Percentiles rank a stretch among this genome's conserved stretches.
Evolutionary conservation across 140 eudicot species (phyloP).

Genomic region (Erigeron philadelphicus): DNA sequence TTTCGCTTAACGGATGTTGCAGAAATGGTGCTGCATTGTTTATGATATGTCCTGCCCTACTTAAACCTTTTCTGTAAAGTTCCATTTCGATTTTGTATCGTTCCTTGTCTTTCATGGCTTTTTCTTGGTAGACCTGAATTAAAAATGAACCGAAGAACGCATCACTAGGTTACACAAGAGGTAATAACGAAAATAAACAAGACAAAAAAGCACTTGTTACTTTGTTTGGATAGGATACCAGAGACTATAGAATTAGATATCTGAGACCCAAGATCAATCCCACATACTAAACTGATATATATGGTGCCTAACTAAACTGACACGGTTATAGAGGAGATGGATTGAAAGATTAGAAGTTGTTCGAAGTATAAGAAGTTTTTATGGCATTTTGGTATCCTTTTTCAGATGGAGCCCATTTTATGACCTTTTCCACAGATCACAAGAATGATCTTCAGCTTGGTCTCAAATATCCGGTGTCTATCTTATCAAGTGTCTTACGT

Average conservation of each 20-base stretch:
- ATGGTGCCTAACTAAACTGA: too few species aligned
- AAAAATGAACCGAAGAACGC: neutral
- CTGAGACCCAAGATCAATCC: too few species aligned
- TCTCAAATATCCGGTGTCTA: neutral
- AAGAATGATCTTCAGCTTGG: neutral
- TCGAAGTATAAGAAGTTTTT: too few species aligned
- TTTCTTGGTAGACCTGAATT: slow-evolving; percentile 64
- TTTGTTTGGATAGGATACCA: neutral
- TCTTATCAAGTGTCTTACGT: neutral
- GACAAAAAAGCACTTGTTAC: neutral
- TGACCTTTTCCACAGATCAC: too few species aligned
- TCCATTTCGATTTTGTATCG: slow-evolving; percentile 61
- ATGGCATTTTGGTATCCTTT: too few species aligned
- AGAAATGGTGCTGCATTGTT: slow-evolving; percentile 35
- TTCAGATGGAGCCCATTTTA: too few species aligned
- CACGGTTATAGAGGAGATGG: too few species aligned
- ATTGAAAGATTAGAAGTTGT: too few species aligned
- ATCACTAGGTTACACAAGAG: neutral
- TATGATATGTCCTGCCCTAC: slow-evolving; percentile 28
- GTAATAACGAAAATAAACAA: neutral
- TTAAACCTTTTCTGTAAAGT: slow-evolving; percentile 42
- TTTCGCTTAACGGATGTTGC: slow-evolving; percentile 29
- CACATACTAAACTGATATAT: too few species aligned
- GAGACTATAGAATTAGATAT: neutral
- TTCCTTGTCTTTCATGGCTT: slow-evolving; percentile 63